These are phyloP conservation scores for Pouteria glomerata DNA, from an alignment of 148 eudicot genomes.

Conservation along the genomic window DNA sequence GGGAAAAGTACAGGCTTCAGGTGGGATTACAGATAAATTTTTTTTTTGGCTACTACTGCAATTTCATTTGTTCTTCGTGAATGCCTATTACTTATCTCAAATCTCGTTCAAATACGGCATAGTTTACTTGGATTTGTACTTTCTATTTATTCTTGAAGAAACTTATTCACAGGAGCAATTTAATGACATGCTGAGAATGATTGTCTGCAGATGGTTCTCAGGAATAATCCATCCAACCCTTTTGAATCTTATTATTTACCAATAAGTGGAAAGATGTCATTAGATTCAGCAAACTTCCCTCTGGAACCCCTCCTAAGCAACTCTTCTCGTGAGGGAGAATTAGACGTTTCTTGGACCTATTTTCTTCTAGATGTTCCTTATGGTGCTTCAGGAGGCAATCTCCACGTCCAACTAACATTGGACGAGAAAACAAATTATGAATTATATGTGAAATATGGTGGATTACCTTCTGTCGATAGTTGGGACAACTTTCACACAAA, in stretches of 20 bases:
- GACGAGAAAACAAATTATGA: conserved; percentile 42
- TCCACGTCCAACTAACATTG: conserved; percentile 52
- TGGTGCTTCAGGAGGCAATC: conserved; percentile 77
- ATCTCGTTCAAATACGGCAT: neutral
- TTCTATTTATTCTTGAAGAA: conserved; percentile 21
- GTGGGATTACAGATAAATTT: conserved; percentile 26
- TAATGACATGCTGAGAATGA: conserved; percentile 38
- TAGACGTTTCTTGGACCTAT: conserved; percentile 59
- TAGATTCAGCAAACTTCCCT: conserved; percentile 51
- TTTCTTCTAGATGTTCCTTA: conserved; percentile 69
- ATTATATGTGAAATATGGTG: conserved; percentile 70
- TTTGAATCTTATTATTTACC: conserved; percentile 77
- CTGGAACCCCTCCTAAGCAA: conserved; percentile 73
- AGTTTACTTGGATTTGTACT: neutral
- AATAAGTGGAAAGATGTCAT: conserved; percentile 31
- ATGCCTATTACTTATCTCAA: neutral
- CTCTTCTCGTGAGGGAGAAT: conserved; percentile 25
- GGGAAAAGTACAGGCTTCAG: conserved; percentile 68
- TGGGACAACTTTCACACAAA: conserved; percentile 72
- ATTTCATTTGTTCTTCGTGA: no score
- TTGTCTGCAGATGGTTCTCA: conserved; percentile 72
- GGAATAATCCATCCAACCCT: conserved; percentile 49
- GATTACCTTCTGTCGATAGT: conserved; percentile 58
- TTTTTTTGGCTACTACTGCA: neutral
- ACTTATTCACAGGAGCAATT: conserved; percentile 21